These are phyloP conservation scores for Neopestalotiopsis rosae DNA, from an alignment of 2,329 filamentous ascomycete species.

Conservation along the genomic window DNA sequence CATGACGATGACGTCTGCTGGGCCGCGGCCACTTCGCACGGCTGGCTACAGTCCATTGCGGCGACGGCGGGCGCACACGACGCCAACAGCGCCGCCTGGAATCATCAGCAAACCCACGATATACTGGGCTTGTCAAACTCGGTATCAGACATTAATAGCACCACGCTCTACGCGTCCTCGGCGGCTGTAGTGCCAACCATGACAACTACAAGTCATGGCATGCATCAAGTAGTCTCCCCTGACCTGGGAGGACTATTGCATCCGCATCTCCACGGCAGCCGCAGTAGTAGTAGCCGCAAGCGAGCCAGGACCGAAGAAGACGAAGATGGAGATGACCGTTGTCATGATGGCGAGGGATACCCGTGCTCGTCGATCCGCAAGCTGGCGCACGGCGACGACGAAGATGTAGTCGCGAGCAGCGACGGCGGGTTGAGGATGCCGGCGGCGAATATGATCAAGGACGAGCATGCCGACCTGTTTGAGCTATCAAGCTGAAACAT, in stretches of 20 bases:
- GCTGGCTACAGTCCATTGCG: conserved; percentile 16
- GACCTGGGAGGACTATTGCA: no score
- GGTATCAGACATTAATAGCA: no score
- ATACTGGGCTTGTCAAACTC: neutral
- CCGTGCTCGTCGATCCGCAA: conserved; percentile 29
- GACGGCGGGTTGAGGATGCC: neutral
- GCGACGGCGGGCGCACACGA: conserved; percentile 1
- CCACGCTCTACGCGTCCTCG: no score
- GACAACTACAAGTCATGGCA: no score
- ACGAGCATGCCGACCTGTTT: neutral
- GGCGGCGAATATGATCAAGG: conserved; percentile 6
- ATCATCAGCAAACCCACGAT: neutral
- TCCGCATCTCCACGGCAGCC: neutral
- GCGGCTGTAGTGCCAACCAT: no score
- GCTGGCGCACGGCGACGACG: conserved; percentile 25
- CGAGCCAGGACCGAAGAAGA: conserved; percentile 35
- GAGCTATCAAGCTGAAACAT: neutral
- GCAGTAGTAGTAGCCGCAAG: conserved; percentile 31
- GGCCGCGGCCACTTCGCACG: neutral
- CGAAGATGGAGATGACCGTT: conserved; percentile 23
- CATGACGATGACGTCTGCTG: neutral
- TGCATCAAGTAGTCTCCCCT: no score
- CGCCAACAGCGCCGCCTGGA: neutral
- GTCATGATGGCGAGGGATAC: neutral
- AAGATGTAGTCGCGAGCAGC: neutral